A percentile compares a stretch with the other conserved stretches of the same genome.
phyloP scores from a whole-genome alignment of 1,284 basidiomycete genomes.

The Ceraceosorus bombacis region DNA sequence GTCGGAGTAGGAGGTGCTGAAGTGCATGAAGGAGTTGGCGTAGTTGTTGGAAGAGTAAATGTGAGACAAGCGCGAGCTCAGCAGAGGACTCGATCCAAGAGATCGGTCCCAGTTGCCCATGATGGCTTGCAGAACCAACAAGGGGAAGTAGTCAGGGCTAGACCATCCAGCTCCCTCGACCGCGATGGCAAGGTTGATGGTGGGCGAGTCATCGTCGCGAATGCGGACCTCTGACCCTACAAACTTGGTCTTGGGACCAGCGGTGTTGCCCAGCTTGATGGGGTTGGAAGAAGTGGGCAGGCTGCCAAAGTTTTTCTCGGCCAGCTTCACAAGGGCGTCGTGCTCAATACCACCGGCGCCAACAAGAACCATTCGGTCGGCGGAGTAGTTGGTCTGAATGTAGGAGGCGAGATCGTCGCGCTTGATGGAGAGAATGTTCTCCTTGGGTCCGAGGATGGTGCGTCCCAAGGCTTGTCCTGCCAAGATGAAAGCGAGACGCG shows the following conservation, averaged over 20 bases:
- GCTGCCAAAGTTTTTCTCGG: constrained; percentile 82
- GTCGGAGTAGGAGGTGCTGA: constrained; percentile 99
- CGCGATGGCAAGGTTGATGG: constrained; percentile 88
- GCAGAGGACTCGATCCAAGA: constrained; percentile 78
- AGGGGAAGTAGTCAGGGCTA: constrained; percentile 97
- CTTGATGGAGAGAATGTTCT: constrained; percentile 92
- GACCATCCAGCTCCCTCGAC: constrained; percentile 98
- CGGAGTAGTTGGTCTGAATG: constrained; percentile 96
- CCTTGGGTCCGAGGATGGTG: constrained; percentile 93
- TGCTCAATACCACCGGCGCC: constrained; percentile 94
- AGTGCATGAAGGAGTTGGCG: constrained; percentile 98
- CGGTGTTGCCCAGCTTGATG: constrained; percentile 67
- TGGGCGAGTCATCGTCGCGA: constrained; percentile 80
- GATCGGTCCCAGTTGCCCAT: constrained; percentile 99
- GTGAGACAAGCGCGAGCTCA: constrained; percentile 84
- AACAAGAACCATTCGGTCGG: constrained; percentile 97
- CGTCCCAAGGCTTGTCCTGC: constrained; percentile 85
- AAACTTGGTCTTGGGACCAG: constrained; percentile 61
- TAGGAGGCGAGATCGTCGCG: constrained; percentile 81
- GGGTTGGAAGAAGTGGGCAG: constrained; percentile 83
- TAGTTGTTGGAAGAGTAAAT: constrained; percentile 89
- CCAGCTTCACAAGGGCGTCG: constrained; percentile 83
- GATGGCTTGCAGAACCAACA: constrained; percentile 97
- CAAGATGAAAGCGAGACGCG: constrained; percentile 7
- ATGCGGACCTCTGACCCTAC: constrained; percentile 91